These are phyloP conservation scores for Silene coronaria DNA, from an alignment of 179 eudicot species.

Conservation along the genomic window DNA sequence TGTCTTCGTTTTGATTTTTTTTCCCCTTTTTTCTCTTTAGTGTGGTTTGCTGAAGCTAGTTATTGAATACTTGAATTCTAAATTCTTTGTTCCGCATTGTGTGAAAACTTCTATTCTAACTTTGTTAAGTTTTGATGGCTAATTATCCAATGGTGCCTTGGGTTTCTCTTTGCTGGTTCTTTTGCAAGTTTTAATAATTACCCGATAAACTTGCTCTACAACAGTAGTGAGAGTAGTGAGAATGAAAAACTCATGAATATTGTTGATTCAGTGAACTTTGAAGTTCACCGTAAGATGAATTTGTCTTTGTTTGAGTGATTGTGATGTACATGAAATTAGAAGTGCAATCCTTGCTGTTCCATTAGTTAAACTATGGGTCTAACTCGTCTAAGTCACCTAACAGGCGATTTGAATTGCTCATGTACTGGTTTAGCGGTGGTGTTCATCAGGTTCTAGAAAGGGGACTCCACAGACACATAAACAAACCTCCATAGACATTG, in stretches of 20 bases:
- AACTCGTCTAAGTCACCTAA: too few relatives aligned
- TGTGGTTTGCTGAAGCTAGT: constrained; percentile 12
- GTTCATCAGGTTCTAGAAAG: background rate
- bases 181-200: background rate
- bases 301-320: background rate
- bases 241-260: too few relatives aligned
- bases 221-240: too few relatives aligned
- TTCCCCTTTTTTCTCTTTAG: background rate
- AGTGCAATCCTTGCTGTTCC: background rate
- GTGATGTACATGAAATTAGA: background rate
- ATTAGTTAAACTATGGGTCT: background rate
- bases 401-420: background rate
- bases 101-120: background rate
- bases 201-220: background rate
- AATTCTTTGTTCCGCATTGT: constrained; percentile 9
- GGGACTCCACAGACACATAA: background rate
- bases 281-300: background rate
- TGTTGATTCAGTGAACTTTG: background rate
- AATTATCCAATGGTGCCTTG: background rate
- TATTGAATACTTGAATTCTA: constrained; percentile 16
- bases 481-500: background rate
- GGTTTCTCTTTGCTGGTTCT: background rate
- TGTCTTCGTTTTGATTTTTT: constrained; percentile 15
- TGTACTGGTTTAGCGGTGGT: background rate
- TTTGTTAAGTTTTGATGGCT: background rate